These are phyloP conservation scores for Sarcocystis neurona DNA, from an alignment of 169 alveolate species.

Conservation along the genomic window DNA sequence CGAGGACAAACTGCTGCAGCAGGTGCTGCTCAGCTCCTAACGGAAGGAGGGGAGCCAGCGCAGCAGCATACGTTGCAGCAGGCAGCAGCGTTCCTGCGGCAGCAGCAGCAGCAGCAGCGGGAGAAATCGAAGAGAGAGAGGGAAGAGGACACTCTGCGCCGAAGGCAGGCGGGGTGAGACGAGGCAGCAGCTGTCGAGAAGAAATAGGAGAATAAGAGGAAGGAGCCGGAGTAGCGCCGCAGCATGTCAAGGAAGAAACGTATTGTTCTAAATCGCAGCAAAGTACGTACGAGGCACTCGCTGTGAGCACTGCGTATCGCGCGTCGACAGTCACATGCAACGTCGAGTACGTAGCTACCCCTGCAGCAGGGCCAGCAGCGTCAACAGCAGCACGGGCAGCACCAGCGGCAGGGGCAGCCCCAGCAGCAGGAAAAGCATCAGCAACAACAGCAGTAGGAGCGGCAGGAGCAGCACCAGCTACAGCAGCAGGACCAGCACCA, in stretches of 20 bases:
- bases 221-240: not conserved
- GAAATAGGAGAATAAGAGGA: not conserved
- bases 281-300: not conserved
- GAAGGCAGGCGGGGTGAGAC: not conserved
- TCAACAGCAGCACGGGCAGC: no score
- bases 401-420: no score
- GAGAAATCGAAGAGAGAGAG: not conserved
- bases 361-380: no score
- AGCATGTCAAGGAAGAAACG: not conserved
- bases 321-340: not conserved
- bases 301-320: not conserved
- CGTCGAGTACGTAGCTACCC: no score
- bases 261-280: not conserved
- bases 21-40: no score
- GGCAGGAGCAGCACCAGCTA: no score
- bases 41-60: not conserved
- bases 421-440: no score
- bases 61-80: not conserved
- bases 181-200: no score
- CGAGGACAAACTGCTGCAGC: no score
- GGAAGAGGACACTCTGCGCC: not conserved
- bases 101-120: not conserved
- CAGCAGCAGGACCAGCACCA: no score
- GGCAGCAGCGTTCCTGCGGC: constrained; percentile 1
- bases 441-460: no score